Evolutionary conservation across 768 basidiomycete genomes (phyloP), one percentile per base, ranked within the genome.

Genomic region (Kwoniella dejecticola): DNA sequence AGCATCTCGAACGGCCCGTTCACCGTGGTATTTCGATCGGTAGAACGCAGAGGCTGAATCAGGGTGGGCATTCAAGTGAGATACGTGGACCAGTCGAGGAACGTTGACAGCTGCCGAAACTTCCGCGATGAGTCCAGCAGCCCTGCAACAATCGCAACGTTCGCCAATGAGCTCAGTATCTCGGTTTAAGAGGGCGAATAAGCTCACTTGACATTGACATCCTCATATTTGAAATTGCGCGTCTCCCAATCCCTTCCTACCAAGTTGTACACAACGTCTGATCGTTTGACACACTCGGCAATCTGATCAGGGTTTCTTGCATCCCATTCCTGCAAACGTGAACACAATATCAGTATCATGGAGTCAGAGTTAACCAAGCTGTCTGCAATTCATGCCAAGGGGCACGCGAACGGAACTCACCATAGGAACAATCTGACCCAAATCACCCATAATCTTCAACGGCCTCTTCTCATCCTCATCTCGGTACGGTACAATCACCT

Each of bases 241-340:
- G 96, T 99, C 81, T 91, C 89, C 77, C 88, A 95, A 78, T 98
- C 90, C 52, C 94, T 83, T 19, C 95, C 93, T 52, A 90, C 88
- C 59, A 97, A 88, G 81, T 97, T 98, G 83, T 93, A 96, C 21
- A 99, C 96, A 4, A 88, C 89, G 77, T 98, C 91, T 19, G 95
- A 97, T 80, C 96, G 92, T 67, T 90, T 84, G 61, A 98, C 77
- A 79, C 93, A 96, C 77, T 97, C 95, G 38, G 86, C 90, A 69
- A 94, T 96, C 75, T 94, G 91, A 52, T 86, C 84, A 71, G 91
- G 89, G 75, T 90, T 88, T 59, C 91, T 85, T 48, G 95, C 83
- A 76, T 97, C 92, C 91, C 92, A 97, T 85, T 97, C 95, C 94
- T 97, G 58, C 21, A 23, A 11, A 2, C 3, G 4, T 24, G 24